A percentile compares a stretch with the other conserved stretches of the same genome.
Conservation (phyloP, 2,329 filamentous ascomycete species). For the Calonectria multiphialidica region DNA sequence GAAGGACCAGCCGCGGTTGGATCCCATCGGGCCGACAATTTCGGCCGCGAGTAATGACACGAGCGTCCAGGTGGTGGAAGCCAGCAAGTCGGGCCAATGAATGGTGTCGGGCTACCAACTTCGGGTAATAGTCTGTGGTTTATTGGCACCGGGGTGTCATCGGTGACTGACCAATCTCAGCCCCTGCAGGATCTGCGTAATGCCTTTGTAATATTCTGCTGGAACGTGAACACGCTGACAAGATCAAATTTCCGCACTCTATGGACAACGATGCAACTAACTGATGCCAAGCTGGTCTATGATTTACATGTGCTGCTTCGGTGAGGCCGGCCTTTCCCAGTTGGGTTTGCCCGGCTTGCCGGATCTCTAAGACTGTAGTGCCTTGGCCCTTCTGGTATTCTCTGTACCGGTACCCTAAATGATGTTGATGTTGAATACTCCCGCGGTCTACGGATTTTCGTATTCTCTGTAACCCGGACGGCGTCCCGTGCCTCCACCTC, state of each 20-base stretch:
- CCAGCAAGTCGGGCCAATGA: slow-evolving; percentile 7
- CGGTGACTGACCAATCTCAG: not conserved
- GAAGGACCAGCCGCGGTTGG: slow-evolving; percentile 39
- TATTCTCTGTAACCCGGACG: not conserved
- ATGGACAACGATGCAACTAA: not conserved
- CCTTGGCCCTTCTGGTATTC: not conserved
- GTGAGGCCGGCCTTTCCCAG: not conserved
- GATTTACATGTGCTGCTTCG: not conserved
- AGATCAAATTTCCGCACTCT: not conserved
- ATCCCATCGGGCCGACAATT: not conserved
- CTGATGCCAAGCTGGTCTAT: too few relatives aligned
- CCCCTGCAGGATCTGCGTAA: not conserved
- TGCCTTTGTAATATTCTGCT: not conserved
- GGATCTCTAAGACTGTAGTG: too few relatives aligned
- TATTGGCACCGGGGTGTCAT: not conserved
- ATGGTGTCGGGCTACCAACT: not conserved
- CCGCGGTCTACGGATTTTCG: not conserved
- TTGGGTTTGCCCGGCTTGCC: too few relatives aligned
- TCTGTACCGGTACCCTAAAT: not conserved
- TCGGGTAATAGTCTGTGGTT: not conserved
- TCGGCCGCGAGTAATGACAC: not conserved
- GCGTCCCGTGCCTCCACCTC: not conserved
- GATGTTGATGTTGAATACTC: not conserved
- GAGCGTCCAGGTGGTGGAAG: slow-evolving; percentile 4
- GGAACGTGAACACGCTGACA: not conserved